Evolutionary conservation across 768 basidiomycete genomes (phyloP).

Genomic region (Boletus sp.): DNA sequence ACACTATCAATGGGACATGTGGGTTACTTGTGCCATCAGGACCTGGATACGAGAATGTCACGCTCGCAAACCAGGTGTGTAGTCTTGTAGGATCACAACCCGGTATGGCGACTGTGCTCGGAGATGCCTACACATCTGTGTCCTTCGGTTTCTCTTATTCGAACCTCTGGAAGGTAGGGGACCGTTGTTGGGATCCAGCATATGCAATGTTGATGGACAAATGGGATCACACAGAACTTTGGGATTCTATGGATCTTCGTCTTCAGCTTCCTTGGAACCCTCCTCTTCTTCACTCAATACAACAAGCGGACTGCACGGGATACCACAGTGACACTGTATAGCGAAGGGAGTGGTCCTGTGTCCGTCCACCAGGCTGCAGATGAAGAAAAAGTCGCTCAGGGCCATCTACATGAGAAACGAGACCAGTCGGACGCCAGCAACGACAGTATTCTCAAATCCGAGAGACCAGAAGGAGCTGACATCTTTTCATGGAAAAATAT

Average conservation of each 20-base stretch:
- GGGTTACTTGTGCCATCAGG: constrained; percentile 33
- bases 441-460: not conserved
- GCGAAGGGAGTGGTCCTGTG: not conserved
- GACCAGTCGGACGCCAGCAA: not conserved
- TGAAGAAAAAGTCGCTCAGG: constrained; percentile 11
- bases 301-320: constrained; percentile 29
- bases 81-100: constrained; percentile 40
- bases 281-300: constrained; percentile 38
- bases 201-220: not conserved
- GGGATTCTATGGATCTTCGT: constrained; percentile 49
- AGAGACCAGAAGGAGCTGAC: constrained; percentile 34
- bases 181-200: not conserved
- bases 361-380: constrained; percentile 6
- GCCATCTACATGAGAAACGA: not conserved
- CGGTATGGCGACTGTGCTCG: constrained; percentile 40
- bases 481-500: constrained; percentile 80
- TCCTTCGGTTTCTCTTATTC: constrained; percentile 28
- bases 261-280: constrained; percentile 35
- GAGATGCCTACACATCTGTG: constrained; percentile 39
- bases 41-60: constrained; percentile 34
- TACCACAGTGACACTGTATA: constrained; percentile 31
- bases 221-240: constrained; percentile 26
- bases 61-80: constrained; percentile 42
- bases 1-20: constrained; percentile 36
- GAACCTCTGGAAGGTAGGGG: constrained; percentile 39